These are phyloP conservation scores for Cyclocybe aegerita DNA, from an alignment of 768 basidiomycete species.

Conservation along the genomic window DNA sequence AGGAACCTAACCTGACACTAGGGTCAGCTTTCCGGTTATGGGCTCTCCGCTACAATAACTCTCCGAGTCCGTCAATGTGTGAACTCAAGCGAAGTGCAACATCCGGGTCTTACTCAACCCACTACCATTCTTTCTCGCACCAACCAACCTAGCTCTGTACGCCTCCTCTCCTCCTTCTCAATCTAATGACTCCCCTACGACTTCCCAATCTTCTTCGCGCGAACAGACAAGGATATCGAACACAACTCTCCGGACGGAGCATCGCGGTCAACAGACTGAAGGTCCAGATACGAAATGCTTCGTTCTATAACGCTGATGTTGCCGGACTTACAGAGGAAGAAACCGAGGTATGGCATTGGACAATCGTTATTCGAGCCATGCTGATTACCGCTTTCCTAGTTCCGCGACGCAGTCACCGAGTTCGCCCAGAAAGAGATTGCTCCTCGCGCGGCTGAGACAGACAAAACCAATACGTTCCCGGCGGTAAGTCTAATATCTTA, in stretches of 20 bases:
- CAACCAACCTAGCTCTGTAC: background rate
- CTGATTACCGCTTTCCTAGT: constrained; percentile 43
- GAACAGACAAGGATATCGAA: background rate
- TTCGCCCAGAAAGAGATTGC: constrained; percentile 86
- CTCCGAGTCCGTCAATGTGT: no score
- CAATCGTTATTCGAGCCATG: constrained; percentile 1
- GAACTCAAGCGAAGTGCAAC: no score
- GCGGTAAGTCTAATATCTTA: constrained; percentile 39
- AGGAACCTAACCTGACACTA: background rate
- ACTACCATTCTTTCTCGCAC: no score
- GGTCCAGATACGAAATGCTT: constrained; percentile 33
- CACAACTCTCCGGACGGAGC: background rate
- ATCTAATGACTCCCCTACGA: constrained; percentile 8
- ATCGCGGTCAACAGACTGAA: background rate
- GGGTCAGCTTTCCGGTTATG: background rate
- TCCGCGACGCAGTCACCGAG: constrained; percentile 72
- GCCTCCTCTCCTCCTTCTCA: background rate
- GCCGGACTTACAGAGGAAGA: constrained; percentile 82
- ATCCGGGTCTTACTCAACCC: no score
- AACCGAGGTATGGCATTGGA: constrained; percentile 54
- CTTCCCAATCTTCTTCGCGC: constrained; percentile 1
- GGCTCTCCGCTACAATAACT: no score
- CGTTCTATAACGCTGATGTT: constrained; percentile 70
- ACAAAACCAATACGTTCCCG: constrained; percentile 83
- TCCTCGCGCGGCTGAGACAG: constrained; percentile 83